Percentiles rank a stretch among this genome's conserved stretches.
Evolutionary conservation across 2,329 filamentous ascomycete genomes (phyloP).

Genomic region (Ceratocystis lukuohia): DNA sequence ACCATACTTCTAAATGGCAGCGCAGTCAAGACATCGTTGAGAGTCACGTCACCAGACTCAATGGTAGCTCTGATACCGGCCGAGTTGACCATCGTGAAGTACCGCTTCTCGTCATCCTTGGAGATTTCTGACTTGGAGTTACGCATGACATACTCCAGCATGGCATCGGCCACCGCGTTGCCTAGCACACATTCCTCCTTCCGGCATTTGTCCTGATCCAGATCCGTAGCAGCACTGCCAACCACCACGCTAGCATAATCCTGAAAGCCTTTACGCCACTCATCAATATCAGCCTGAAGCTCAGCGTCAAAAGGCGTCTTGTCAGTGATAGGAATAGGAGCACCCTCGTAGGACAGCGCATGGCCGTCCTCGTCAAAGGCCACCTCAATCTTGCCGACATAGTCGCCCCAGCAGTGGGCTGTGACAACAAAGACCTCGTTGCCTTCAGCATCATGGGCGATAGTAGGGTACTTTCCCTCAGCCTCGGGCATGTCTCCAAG

Average conservation of each 20-base stretch:
- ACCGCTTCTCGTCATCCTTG: constrained; percentile 28
- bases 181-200: constrained; percentile 44
- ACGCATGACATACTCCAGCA: constrained; percentile 37
- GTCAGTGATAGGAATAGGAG: constrained; percentile 51
- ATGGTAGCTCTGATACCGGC: constrained; percentile 53
- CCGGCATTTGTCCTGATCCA: constrained; percentile 48
- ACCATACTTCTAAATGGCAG: constrained; percentile 56
- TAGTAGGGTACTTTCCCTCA: constrained; percentile 49
- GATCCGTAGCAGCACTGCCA: constrained; percentile 38
- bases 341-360: constrained; percentile 49
- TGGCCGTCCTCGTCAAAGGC: constrained; percentile 48
- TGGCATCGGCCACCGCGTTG: constrained; percentile 44
- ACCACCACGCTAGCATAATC: constrained; percentile 44
- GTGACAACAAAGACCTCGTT: constrained; percentile 58
- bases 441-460: constrained; percentile 45
- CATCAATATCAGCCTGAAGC: constrained; percentile 44
- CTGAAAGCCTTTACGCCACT: constrained; percentile 49
- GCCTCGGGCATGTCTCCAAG: constrained; percentile 46
- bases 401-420: constrained; percentile 55
- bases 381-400: constrained; percentile 53
- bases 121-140: constrained; percentile 34
- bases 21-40: constrained; percentile 48
- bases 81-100: constrained; percentile 48
- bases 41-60: constrained; percentile 45
- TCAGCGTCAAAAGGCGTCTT: constrained; percentile 41